A percentile compares a stretch with the other conserved stretches of the same genome.
Conservation (phyloP, 2,329 filamentous ascomycete genomes). For the Botrytis fabae region DNA sequence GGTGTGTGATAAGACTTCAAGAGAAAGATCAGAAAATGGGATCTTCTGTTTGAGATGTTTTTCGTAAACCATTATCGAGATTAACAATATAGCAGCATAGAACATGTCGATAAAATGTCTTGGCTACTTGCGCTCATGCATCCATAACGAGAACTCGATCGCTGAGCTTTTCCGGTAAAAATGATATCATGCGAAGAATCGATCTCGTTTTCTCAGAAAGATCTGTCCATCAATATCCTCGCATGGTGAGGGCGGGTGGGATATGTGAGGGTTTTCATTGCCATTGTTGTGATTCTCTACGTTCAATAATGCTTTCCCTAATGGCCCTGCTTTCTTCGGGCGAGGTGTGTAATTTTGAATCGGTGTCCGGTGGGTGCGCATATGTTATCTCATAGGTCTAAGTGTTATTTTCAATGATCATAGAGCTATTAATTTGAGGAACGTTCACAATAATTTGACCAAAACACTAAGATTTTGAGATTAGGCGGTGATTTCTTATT, state of each 20-base stretch:
- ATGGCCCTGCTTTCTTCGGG: no score
- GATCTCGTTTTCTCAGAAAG: neutral
- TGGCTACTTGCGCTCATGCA: neutral
- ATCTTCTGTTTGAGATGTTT: neutral
- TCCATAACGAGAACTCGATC: neutral
- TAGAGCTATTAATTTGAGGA: neutral
- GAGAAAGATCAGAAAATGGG: neutral
- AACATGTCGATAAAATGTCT: neutral
- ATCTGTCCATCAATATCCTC: neutral
- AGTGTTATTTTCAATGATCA: neutral
- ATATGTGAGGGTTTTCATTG: neutral
- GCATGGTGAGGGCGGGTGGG: no score
- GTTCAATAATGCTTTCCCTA: neutral
- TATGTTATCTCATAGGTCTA: fast-evolving
- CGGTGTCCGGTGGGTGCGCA: neutral
- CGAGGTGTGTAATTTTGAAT: neutral
- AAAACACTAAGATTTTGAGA: neutral
- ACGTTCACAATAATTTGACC: neutral
- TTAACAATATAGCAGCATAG: neutral
- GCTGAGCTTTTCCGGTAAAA: neutral
- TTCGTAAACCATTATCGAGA: neutral
- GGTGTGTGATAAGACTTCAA: neutral
- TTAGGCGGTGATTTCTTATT: neutral
- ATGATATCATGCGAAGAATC: neutral
- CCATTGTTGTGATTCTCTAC: neutral